A percentile compares a stretch with the other conserved stretches of the same genome.
These are phyloP conservation scores for Pythium rishiriense DNA, from an alignment of 352 stramenopile species.

Conservation along the genomic window DNA sequence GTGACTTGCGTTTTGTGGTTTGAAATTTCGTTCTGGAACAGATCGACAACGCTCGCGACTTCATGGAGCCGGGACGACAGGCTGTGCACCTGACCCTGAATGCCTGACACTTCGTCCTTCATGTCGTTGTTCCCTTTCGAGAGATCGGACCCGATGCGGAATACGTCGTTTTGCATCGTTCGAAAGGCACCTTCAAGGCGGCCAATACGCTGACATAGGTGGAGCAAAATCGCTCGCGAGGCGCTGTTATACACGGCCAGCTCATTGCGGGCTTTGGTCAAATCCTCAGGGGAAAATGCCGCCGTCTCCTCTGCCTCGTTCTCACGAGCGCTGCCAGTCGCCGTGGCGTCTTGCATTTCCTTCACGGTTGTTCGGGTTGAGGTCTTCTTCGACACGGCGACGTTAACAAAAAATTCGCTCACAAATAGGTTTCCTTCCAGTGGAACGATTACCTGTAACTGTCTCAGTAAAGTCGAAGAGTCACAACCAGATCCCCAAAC, in stretches of 20 bases:
- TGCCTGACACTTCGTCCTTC: slow-evolving; percentile 44
- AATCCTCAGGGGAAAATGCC: slow-evolving; percentile 25
- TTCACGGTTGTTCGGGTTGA: not conserved
- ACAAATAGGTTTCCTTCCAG: not conserved
- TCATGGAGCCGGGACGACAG: slow-evolving; percentile 59
- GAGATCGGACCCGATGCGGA: slow-evolving; percentile 39
- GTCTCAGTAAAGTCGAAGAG: slow-evolving; percentile 5
- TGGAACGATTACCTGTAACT: slow-evolving; percentile 3
- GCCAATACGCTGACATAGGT: slow-evolving; percentile 60
- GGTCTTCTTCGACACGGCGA: not conserved
- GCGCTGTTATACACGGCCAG: slow-evolving; percentile 50
- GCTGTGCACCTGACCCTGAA: slow-evolving; percentile 44
- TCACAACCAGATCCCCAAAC: not conserved
- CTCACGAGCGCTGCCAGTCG: not conserved
- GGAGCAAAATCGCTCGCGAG: slow-evolving; percentile 58
- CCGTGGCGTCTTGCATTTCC: not conserved
- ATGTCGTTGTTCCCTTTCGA: slow-evolving; percentile 44
- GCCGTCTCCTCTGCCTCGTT: not conserved
- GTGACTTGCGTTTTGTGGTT: slow-evolving; percentile 46
- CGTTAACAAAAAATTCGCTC: not conserved
- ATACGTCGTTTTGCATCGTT: slow-evolving; percentile 45
- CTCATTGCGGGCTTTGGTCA: slow-evolving; percentile 53
- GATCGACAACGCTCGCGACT: slow-evolving; percentile 57
- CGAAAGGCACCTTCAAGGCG: slow-evolving; percentile 46
- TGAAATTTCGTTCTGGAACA: slow-evolving; percentile 69